Conservation (phyloP, 2,329 filamentous ascomycete species). For the Allantophomopsis lycopodina region DNA sequence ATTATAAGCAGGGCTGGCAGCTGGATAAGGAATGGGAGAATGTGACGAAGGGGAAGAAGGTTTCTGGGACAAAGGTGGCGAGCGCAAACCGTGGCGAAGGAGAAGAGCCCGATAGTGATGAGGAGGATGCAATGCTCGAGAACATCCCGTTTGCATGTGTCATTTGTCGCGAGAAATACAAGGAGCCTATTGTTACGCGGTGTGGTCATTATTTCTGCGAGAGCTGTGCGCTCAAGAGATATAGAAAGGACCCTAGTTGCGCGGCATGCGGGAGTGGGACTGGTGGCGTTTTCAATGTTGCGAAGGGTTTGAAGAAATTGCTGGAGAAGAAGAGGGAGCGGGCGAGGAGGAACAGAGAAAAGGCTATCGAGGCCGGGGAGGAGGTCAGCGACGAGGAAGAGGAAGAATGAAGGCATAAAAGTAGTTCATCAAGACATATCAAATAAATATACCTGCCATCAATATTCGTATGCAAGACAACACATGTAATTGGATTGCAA, state of each 20-base stretch:
- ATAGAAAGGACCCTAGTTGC: slow-evolving; percentile 72
- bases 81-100: slow-evolving; percentile 16
- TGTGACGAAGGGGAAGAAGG: slow-evolving; percentile 57
- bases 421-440: no score
- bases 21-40: slow-evolving; percentile 90
- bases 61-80: slow-evolving; percentile 35
- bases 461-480: no score
- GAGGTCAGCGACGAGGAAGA: slow-evolving; percentile 31
- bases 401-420: slow-evolving; percentile 12
- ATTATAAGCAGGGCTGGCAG: slow-evolving; percentile 89
- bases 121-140: slow-evolving; percentile 17
- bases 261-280: slow-evolving; percentile 73
- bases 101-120: slow-evolving; percentile 30
- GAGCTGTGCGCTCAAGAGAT: slow-evolving; percentile 72
- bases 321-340: slow-evolving; percentile 50
- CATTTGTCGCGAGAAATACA: slow-evolving; percentile 17
- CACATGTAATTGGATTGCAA: no score
- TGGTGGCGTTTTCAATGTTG: slow-evolving; percentile 75
- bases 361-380: slow-evolving; percentile 35
- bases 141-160: slow-evolving; percentile 20
- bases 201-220: slow-evolving; percentile 97
- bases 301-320: slow-evolving; percentile 67
- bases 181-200: slow-evolving; percentile 66
- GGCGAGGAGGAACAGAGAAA: slow-evolving; percentile 35
- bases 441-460: no score